Conservation (phyloP, 1,284 basidiomycete genomes). For the Rhodotorula sp. region DNA sequence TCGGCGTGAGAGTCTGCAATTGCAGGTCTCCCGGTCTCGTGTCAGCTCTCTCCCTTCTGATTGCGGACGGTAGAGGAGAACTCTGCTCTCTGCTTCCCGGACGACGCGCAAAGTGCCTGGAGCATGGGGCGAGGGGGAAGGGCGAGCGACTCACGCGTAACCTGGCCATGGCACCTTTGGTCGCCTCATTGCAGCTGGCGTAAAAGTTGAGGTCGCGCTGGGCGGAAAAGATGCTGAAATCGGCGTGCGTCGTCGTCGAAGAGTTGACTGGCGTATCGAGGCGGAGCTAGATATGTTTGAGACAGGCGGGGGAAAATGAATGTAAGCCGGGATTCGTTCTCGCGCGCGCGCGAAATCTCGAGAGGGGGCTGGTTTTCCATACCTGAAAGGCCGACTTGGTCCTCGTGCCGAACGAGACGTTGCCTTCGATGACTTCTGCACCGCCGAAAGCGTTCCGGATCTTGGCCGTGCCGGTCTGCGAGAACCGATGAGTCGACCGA, state of each 20-base stretch:
- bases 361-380: slow-evolving; percentile 57
- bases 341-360: too few species aligned
- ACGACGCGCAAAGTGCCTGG: too few species aligned
- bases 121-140: not conserved
- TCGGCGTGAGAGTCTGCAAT: slow-evolving; percentile 48
- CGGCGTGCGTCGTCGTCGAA: slow-evolving; percentile 62
- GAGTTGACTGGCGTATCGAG: slow-evolving; percentile 46
- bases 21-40: not conserved
- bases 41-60: slow-evolving; percentile 31
- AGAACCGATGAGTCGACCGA: slow-evolving; percentile 41
- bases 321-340: too few species aligned
- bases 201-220: slow-evolving; percentile 69
- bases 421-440: slow-evolving; percentile 82
- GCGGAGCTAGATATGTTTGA: slow-evolving; percentile 22
- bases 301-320: too few species aligned
- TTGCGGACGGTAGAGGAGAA: slow-evolving; percentile 46
- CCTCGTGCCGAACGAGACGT: slow-evolving; percentile 79
- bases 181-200: slow-evolving; percentile 66
- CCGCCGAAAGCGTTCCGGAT: slow-evolving; percentile 87
- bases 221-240: slow-evolving; percentile 61
- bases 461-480: slow-evolving; percentile 67
- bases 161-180: slow-evolving; percentile 64
- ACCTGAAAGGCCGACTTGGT: slow-evolving; percentile 80
- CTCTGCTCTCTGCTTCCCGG: too few species aligned
- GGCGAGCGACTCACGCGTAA: slow-evolving; percentile 57